Evolutionary conservation across 106 monocot genomes (phyloP), one percentile per base, ranked within the genome.

Genomic region (Platanthera zijinensis): DNA sequence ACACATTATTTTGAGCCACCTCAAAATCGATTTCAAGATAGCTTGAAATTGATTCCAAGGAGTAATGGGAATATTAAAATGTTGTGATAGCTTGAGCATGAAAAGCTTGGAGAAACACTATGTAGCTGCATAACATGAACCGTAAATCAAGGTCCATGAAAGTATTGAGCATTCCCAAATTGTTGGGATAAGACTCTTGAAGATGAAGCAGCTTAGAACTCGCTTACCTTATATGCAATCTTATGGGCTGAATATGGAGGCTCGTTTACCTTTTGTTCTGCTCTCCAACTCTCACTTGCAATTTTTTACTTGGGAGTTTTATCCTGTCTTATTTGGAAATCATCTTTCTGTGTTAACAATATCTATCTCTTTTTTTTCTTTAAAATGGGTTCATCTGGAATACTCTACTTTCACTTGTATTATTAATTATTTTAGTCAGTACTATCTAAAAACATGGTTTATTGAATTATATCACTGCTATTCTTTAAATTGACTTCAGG

Each of bases 401-500:
- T 61, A 21, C 59, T 39, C 39, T 61, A 19, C 59, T 19, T 2
- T 10, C 25, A 66, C 32, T 66, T 66, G 30, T 19, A 30, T 12
- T 10, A 11, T 66, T 61, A 11, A 11, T n/a, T 66, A 1, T 30
- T 5, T 66, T 30, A 61, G 59, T 21, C 19, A 6, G 59, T 21
- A 19, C 59, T 12, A n/a, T 39, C 21, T 48, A 2, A 0, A n/a
- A 69, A 10, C 46, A 72, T 72, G n/a, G n/a, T n/a, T n/a, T n/a
- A n/a, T n/a, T n/a, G 14, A 21, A 13, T 50, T 64, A 32, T 9
- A 39, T 39, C 39, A 39, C 39, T 63, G 10, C 69, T 79, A 3
- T 11, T 80, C 52, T 50, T 11, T 61, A 61, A 61, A 3, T 54
- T 59, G 45, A 10, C 79, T 70, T 4, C 74, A 96, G 96, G 92